These are phyloP conservation scores for Plicaturopsis crispa DNA, from an alignment of 768 basidiomycete species.

Conservation along the genomic window DNA sequence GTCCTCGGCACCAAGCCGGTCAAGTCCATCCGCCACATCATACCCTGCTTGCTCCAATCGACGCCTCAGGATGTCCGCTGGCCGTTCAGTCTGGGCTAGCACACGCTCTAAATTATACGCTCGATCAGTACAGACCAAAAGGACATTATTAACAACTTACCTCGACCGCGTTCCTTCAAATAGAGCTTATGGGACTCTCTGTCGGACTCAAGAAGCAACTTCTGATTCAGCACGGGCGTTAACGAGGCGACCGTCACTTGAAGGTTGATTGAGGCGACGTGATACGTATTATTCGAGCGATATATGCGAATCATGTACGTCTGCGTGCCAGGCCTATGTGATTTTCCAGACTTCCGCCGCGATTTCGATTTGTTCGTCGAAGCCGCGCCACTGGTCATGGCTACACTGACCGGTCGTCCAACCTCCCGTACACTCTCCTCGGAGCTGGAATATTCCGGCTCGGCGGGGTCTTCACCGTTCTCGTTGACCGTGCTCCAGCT, in stretches of 20 bases:
- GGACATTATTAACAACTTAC: slow-evolving; percentile 27
- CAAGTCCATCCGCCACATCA: slow-evolving; percentile 68
- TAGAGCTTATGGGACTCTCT: slow-evolving; percentile 62
- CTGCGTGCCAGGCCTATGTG: slow-evolving; percentile 9
- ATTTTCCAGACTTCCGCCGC: slow-evolving; percentile 7
- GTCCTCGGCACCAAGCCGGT: slow-evolving; percentile 70
- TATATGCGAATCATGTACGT: slow-evolving; percentile 69
- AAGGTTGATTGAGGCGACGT: slow-evolving; percentile 58
- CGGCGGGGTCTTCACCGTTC: slow-evolving; percentile 28
- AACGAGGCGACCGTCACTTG: slow-evolving; percentile 64
- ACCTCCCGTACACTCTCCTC: slow-evolving; percentile 23
- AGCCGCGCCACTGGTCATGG: neutral
- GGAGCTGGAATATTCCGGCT: slow-evolving; percentile 33
- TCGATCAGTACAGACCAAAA: slow-evolving; percentile 1
- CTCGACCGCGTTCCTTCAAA: slow-evolving; percentile 69
- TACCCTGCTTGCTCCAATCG: slow-evolving; percentile 89
- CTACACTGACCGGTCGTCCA: neutral
- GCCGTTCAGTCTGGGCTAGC: slow-evolving; percentile 72
- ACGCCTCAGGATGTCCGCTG: slow-evolving; percentile 76
- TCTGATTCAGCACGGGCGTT: slow-evolving; percentile 51
- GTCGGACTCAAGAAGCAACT: slow-evolving; percentile 40
- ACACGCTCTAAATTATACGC: slow-evolving; percentile 62
- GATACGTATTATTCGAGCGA: slow-evolving; percentile 63
- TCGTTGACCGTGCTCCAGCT: slow-evolving; percentile 71
- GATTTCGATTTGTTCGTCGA: neutral